Evolutionary conservation across 371 early-diverging fungal species (phyloP).

Genomic region (Rhizopus delemar): DNA sequence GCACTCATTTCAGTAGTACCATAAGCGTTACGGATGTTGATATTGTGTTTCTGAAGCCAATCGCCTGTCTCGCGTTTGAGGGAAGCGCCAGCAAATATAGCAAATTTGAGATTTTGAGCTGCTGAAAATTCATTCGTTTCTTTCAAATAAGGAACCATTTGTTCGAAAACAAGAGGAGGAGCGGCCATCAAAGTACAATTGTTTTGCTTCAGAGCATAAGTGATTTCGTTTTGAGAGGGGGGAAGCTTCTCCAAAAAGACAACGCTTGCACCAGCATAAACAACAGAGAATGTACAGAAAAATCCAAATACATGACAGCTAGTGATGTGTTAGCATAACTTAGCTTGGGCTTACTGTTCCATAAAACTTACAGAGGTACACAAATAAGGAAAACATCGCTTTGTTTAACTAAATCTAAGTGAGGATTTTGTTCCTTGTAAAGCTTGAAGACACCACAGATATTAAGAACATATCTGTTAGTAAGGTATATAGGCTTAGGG

Average conservation of each 20-base stretch:
- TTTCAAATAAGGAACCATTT: constrained; percentile 13
- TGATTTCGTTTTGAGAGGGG: constrained; percentile 11
- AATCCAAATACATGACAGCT: constrained; percentile 20
- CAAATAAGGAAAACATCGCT: no score
- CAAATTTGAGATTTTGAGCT: constrained; percentile 32
- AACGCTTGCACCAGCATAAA: constrained; percentile 6
- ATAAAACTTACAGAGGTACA: no score
- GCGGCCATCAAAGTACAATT: constrained; percentile 11
- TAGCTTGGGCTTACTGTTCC: background rate
- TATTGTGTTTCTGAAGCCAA: constrained; percentile 12
- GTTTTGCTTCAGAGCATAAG: constrained; percentile 2
- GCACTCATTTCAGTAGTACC: constrained; percentile 21
- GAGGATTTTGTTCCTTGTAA: no score
- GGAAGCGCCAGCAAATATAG: constrained; percentile 83
- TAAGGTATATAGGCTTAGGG: no score
- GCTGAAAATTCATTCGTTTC: constrained; percentile 5
- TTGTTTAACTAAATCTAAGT: no score
- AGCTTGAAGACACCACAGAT: no score
- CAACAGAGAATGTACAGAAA: background rate
- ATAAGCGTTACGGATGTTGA: constrained; percentile 20
- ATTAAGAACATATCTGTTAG: no score
- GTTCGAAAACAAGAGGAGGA: constrained; percentile 16
- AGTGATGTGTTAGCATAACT: background rate
- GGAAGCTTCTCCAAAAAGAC: constrained; percentile 15
- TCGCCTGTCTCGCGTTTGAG: constrained; percentile 33